Base-by-base conservation (phyloP, 176 grass and related monocot species). In the Musa acuminata region DNA sequence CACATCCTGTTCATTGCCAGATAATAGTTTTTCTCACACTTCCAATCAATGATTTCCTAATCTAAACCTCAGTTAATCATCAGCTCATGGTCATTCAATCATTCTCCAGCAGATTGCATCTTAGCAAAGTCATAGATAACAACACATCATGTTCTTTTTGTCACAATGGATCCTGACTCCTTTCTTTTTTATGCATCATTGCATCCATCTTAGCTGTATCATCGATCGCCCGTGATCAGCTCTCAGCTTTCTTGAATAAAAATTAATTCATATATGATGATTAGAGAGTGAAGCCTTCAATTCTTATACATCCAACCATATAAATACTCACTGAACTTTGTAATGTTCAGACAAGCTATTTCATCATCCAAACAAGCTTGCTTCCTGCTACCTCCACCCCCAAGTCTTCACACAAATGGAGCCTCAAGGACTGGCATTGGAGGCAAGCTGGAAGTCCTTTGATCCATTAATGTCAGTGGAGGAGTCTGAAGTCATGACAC, bases 401-500 rank as follows among this genome's bases (percentile, higher is more conserved):
- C 75, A 64, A 22, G 3, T 20, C 22, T 9, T 64, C 20, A 8
- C 9, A 21, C 20, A 0, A 11, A 91, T 91, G 86, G 88, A 91
- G 84, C 72, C 77, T 81, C 77, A 68, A 70, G 82, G 84, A 73
- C 80, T 83, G 77, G 75, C 76, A 16, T 55, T 77, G 23, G 84
- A 85, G 53, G 82, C 63, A 4, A 78, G 62, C n/a, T 87, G 82
- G 85, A 83, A 67, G 62, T 70, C 77, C 17, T 83, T 86, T 16
- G 68, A 52, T 50, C 7, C 80, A 58, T 52, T 53, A 8, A 86
- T 51, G 26, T 76, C 79, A 13, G 58, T 59, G 0, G 83, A 90
- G 54, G 91, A 88, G 76, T 83, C 81, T 1, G 92, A 88, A 71
- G 83, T 88, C 14, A 89, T 91, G 86, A 62, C 67, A 21, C 81